Evolutionary conservation across 1,284 basidiomycete species (phyloP), one percentile per base, ranked within the genome.

Genomic region (Leccinum subspadiceum): DNA sequence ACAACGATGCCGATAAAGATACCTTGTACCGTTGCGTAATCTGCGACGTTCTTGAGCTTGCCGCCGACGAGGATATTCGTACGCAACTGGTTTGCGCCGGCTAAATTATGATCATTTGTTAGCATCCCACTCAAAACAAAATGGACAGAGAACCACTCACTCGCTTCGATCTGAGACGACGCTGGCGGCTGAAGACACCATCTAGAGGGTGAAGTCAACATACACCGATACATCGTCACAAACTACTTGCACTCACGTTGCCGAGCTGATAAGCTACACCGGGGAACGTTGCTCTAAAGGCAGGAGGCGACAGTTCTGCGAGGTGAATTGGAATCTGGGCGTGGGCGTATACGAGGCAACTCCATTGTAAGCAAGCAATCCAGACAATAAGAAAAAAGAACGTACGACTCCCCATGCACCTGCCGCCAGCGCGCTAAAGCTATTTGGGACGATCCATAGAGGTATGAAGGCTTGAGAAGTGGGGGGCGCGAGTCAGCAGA

Each of bases 201-300:
- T 96, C 86, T 79, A 69, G 59, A 75, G 4, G n/a, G 15, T 4
- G 31, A 53, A 17, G 22, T 2, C 48, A 54, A 54, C n/a, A n/a
- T 22, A 9, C 56, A 41, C 12, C 2, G n/a, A 22, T 9, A 1
- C 22, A 17, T 7, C 53, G 35, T 15, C 13, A 9, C 15, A 53
- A 33, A 15, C 13, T 22, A 41, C 15, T 10, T 5, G 24, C 3
- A 74, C 79, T 54, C 53, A 82, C 78, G 73, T 91, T 91, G 60
- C 92, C 90, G 44, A 94, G 68, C 71, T 97, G 94, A 77, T 96
- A 98, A 1, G 91, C 88, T 2, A 96, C 84, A 65, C 96, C 96
- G 35, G 92, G 90, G 81, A 96, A 98, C 0, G 92, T 92, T 7
- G 94, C 93, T 57, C 96, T 83, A 83, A 96, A 98, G 0, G 93